Base-by-base conservation (phyloP, 352 stramenopile genomes). In the Pythium apleroticum region DNA sequence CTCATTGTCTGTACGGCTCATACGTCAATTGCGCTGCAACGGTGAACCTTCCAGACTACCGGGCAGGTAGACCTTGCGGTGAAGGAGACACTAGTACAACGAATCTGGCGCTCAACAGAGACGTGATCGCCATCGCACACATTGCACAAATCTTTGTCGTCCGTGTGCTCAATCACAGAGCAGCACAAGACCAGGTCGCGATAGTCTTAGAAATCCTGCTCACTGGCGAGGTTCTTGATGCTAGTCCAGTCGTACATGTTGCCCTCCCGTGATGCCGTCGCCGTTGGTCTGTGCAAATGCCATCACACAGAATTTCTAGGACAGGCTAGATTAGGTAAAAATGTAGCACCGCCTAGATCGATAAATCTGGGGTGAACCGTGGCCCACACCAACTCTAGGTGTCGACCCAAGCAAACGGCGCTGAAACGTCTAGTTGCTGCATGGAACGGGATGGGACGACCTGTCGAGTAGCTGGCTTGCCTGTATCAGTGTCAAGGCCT, bases 151-250 rank as follows among this genome's bases (percentile, higher is more conserved):
- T 45, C 43, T 30, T 62, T 41, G 56, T 46, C 56, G 1, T 62
- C 30, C 28, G 39, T 54, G 56, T 62, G n/a, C 7, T 33, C 24
- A 15, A 62, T 54, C 1, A 30, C n/a, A 20, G 56, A 62, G 20
- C 56, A 62, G 56, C 41, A 62, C 56, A 62, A 55, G 17, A 52
- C 56, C 5, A 31, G 15, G 31, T 62, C 56, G 17, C 56, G 56
- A 20, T 62, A 53, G 39, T 53, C 30, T 24, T 62, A 41, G 19
- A 62, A 54, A 2, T 28, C 56, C 11, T 55, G 20, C 43, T 62
- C 39, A 25, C 39, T 54, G 25, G 33, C n/a, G 15, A 54, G 25
- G 39, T 41, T 17, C 41, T 54, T 54, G 43, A 62, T 54, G 28
- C 25, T 22, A 7, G 43, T 27, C 39, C 56, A 62, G 25, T n/a